Evolutionary conservation across 805 yeast genomes (phyloP).

Genomic region (Sugiyamaella qingdaonensis): DNA sequence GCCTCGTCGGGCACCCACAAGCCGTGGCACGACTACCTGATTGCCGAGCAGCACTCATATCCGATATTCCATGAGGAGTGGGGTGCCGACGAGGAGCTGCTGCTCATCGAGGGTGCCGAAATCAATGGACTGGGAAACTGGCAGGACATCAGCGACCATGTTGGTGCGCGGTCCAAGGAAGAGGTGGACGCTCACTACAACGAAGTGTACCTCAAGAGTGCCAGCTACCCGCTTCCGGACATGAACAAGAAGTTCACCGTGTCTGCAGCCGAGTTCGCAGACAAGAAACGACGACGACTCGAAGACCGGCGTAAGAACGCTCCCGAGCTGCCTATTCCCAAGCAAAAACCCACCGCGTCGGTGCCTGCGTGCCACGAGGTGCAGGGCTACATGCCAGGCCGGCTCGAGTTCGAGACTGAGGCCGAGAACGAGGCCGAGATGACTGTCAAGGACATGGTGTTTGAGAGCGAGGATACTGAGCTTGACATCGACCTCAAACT

Average conservation of each 20-base stretch:
- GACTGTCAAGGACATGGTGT: slow-evolving; percentile 89
- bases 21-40: slow-evolving; percentile 89
- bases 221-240: slow-evolving; percentile 84
- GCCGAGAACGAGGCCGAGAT: slow-evolving; percentile 96
- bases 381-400: slow-evolving; percentile 98
- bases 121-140: slow-evolving; percentile 91
- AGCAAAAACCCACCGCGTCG: slow-evolving; percentile 83
- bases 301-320: slow-evolving; percentile 58
- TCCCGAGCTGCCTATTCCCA: slow-evolving; percentile 79
- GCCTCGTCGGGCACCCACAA: slow-evolving; percentile 75
- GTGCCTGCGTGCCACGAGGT: slow-evolving; percentile 95
- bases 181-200: slow-evolving; percentile 86
- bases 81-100: slow-evolving; percentile 98
- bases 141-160: slow-evolving; percentile 97
- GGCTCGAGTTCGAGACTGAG: slow-evolving; percentile 94
- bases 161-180: slow-evolving; percentile 86
- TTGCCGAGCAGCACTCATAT: slow-evolving; percentile 90
- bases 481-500: slow-evolving; percentile 87
- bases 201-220: slow-evolving; percentile 62
- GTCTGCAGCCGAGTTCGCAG: slow-evolving; percentile 64
- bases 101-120: slow-evolving; percentile 87
- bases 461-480: slow-evolving; percentile 79
- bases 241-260: slow-evolving; percentile 65
- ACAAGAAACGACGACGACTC: slow-evolving; percentile 62
- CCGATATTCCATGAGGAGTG: slow-evolving; percentile 87